Evolutionary conservation across 495 filamentous ascomycete genomes (phyloP).

Genomic region (Hypoxylon cercidicola): DNA sequence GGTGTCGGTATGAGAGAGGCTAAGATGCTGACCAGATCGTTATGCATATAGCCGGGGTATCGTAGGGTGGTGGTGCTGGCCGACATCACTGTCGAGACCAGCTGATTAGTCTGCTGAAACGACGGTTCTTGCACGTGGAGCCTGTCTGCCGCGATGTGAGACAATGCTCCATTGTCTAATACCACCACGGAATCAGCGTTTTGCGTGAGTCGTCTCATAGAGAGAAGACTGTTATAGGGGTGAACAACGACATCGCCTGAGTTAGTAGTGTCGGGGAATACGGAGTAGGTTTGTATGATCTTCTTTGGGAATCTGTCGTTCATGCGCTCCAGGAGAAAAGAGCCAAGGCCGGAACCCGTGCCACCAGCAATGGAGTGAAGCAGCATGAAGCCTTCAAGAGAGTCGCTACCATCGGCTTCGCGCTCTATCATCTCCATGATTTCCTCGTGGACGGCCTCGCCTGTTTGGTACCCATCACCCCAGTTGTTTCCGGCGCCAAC

Average conservation of each 20-base stretch:
- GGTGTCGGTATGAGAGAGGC: conserved; percentile 96
- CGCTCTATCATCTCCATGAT: conserved; percentile 99
- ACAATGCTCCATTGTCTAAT: conserved; percentile 92
- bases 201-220: conserved; percentile 89
- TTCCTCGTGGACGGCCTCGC: conserved; percentile 92
- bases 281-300: conserved; percentile 98
- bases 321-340: conserved; percentile 93
- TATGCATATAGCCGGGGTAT: conserved; percentile 99
- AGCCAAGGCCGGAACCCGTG: conserved; percentile 93
- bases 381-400: conserved; percentile 98
- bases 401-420: conserved; percentile 97
- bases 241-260: conserved; percentile 92
- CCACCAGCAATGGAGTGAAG: conserved; percentile 97
- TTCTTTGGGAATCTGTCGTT: conserved; percentile 99
- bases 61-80: conserved; percentile 95
- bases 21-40: conserved; percentile 95
- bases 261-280: conserved; percentile 91
- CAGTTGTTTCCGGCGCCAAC: conserved; percentile 97
- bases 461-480: conserved; percentile 94
- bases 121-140: conserved; percentile 94
- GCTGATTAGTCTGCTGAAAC: conserved; percentile 96
- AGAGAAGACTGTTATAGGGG: conserved; percentile 94
- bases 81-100: conserved; percentile 98
- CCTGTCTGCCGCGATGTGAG: conserved; percentile 91
- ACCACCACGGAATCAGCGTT: conserved; percentile 99